Conservation (phyloP, 2,329 filamentous ascomycete genomes). For the Diaporthe sp. region DNA sequence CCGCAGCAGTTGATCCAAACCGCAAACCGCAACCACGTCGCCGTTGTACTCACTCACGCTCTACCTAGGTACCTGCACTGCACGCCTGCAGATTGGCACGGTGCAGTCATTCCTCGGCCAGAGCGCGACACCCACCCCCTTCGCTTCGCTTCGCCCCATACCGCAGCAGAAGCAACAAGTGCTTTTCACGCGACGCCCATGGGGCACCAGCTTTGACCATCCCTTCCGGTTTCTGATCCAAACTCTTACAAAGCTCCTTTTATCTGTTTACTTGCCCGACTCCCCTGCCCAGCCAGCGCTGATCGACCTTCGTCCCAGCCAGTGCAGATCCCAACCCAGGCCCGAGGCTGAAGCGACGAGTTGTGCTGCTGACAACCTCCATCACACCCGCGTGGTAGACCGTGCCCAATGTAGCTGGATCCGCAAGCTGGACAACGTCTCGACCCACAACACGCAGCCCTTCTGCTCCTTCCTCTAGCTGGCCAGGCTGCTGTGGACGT, state of each 20-base stretch:
- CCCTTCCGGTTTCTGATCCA: not conserved
- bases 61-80: not conserved
- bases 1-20: not conserved
- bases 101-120: conserved; percentile 8
- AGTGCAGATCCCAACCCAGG: conserved; percentile 1
- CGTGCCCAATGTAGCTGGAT: conserved; percentile 22
- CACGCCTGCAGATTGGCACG: not conserved
- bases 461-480: conserved; percentile 2
- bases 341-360: not conserved
- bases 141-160: conserved; percentile 3
- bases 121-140: not conserved
- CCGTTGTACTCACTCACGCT: not conserved
- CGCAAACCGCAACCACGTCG: not conserved
- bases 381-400: not conserved
- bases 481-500: conserved; percentile 43
- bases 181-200: conserved; percentile 5
- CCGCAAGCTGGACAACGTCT: not conserved
- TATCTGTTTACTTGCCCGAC: conserved; percentile 9
- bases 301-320: not conserved
- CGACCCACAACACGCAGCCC: conserved; percentile 12
- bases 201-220: conserved; percentile 4
- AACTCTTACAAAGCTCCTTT: not conserved
- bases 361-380: not conserved
- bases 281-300: not conserved
- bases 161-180: conserved; percentile 1